phyloP scores from a whole-genome alignment of 805 yeast species.

The Scheffersomyces ergatensis region DNA sequence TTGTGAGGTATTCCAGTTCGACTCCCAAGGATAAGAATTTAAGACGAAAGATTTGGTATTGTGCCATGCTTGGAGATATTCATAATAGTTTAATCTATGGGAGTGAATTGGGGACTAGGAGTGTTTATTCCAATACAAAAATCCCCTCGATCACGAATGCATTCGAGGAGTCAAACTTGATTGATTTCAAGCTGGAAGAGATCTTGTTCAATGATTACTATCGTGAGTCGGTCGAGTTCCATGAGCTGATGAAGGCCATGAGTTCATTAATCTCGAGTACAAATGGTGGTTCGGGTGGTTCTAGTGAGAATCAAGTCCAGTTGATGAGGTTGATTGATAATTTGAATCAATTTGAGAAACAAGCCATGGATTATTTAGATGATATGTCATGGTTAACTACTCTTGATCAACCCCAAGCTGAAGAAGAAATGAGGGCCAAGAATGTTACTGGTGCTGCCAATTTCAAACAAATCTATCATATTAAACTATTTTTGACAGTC shows the following conservation, averaged over 20 bases:
- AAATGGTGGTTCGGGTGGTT: background rate
- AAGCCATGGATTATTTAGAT: background rate
- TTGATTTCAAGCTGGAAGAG: background rate
- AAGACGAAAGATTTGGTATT: slow-evolving; percentile 59
- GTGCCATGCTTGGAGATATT: slow-evolving; percentile 43
- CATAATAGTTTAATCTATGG: slow-evolving; percentile 47
- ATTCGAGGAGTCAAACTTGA: background rate
- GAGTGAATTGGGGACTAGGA: slow-evolving; percentile 36
- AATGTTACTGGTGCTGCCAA: background rate
- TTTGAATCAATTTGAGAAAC: background rate
- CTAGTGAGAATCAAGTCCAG: background rate
- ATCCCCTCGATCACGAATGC: slow-evolving; percentile 30
- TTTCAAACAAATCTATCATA: background rate
- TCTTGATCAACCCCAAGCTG: background rate
- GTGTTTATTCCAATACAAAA: slow-evolving; percentile 47
- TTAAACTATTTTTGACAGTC: slow-evolving; percentile 22
- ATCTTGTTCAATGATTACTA: background rate
- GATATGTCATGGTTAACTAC: background rate
- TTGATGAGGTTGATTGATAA: background rate
- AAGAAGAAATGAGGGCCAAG: too few relatives aligned
- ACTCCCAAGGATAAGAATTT: slow-evolving; percentile 29
- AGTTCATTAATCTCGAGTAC: background rate
- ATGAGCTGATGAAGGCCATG: background rate
- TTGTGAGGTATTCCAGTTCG: slow-evolving; percentile 14
- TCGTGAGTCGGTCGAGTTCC: background rate